These are phyloP conservation scores for Symbiodinium natans DNA, from an alignment of 73 alveolate species.

Conservation along the genomic window DNA sequence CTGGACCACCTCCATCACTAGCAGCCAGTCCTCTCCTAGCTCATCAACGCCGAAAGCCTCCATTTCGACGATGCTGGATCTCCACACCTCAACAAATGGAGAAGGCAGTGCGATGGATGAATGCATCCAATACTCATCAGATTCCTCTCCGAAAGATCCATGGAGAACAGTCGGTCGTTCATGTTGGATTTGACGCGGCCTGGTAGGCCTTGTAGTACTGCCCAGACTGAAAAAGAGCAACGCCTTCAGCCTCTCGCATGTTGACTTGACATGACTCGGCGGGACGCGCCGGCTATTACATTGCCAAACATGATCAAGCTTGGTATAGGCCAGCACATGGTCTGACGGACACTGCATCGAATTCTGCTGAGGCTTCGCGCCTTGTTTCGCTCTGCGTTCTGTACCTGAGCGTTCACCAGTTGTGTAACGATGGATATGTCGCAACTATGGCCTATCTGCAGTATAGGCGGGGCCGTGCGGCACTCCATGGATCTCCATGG, in stretches of 20 bases:
- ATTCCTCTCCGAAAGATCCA: too few relatives aligned
- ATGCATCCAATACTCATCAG: too few relatives aligned
- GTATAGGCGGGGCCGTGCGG: too few relatives aligned
- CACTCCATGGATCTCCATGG: too few relatives aligned
- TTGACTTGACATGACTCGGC: not conserved
- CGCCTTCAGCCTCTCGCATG: slow-evolving; percentile 19
- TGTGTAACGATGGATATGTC: too few relatives aligned
- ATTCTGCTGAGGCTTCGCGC: not conserved
- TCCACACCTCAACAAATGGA: slow-evolving; percentile 3
- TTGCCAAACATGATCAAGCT: not conserved
- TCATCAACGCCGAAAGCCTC: not conserved
- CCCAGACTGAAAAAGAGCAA: slow-evolving; percentile 53
- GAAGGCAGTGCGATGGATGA: too few relatives aligned
- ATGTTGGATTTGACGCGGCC: not conserved
- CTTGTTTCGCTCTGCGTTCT: slow-evolving; percentile 20
- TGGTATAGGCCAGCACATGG: too few relatives aligned
- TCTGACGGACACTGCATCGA: too few relatives aligned
- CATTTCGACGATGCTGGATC: slow-evolving; percentile 32
- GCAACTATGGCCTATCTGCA: too few relatives aligned
- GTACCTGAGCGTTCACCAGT: not conserved
- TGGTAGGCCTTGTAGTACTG: slow-evolving; percentile 81
- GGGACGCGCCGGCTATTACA: not conserved
- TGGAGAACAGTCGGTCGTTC: too few relatives aligned
- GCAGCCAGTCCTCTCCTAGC: not conserved
- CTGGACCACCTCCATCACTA: too few relatives aligned